These are phyloP conservation scores for Ophiocordyceps camponoti-floridani DNA, from an alignment of 2,329 filamentous ascomycete species.

Conservation along the genomic window DNA sequence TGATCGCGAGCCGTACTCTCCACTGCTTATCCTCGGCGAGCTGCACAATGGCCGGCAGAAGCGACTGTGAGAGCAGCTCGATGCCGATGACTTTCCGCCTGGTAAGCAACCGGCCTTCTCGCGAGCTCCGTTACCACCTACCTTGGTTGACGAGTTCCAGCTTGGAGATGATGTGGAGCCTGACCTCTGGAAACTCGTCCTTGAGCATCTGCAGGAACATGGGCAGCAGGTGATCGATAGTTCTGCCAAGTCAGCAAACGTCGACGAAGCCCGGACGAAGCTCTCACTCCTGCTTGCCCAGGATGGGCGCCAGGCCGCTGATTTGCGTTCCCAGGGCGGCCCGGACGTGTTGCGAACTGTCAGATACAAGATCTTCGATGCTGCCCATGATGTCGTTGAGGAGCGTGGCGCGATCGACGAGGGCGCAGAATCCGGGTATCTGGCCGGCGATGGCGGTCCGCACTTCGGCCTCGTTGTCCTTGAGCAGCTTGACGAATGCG, in stretches of 20 bases:
- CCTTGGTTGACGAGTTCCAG: constrained; percentile 94
- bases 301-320: constrained; percentile 85
- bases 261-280: too few relatives aligned
- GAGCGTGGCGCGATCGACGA: constrained; percentile 74
- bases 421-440: constrained; percentile 87
- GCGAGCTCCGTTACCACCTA: constrained; percentile 17
- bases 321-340: constrained; percentile 93
- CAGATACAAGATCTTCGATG: constrained; percentile 88
- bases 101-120: too few relatives aligned
- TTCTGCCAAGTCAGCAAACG: constrained; percentile 31
- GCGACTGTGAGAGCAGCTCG: constrained; percentile 85
- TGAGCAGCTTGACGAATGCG: constrained; percentile 91
- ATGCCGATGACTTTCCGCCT: constrained; percentile 69
- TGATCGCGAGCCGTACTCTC: constrained; percentile 93
- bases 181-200: constrained; percentile 95
- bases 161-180: constrained; percentile 99
- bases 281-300: constrained; percentile 92
- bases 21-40: constrained; percentile 98
- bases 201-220: constrained; percentile 99
- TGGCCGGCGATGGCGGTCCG: constrained; percentile 93
- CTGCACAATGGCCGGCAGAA: constrained; percentile 92
- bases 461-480: constrained; percentile 95
- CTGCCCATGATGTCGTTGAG: constrained; percentile 94
- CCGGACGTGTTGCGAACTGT: constrained; percentile 91
- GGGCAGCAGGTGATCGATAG: constrained; percentile 85